Base-by-base conservation (phyloP, 169 alveolate genomes). In the Eimeria brunetti region DNA sequence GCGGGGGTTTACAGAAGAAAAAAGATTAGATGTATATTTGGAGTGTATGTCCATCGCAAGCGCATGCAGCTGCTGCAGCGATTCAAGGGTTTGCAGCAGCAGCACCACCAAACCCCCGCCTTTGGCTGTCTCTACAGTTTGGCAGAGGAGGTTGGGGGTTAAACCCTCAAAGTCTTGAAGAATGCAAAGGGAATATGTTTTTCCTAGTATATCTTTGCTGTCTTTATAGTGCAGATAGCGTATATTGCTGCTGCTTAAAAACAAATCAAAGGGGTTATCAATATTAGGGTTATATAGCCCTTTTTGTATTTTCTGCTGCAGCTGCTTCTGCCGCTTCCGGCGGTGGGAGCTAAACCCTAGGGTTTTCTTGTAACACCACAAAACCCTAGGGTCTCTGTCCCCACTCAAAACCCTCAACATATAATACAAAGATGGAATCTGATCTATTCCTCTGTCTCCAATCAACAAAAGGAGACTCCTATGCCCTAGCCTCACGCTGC, bases 281-380 rank as follows among this genome's bases (percentile, higher is more conserved):
- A 98, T 98, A 83, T 98, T 99, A 62, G 98, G 97, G 89, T 99
- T 99, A 83, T 98, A 98, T 49, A 97, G 97, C 0, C 99, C 99
- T 81, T 98, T 97, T 91, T 98, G 97, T 95, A 99, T 98, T 96
- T 97, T 97, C 88, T 99, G 98, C 96, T 99, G 98, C 89, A 99
- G 98, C 96, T 98, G 98, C 96, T 98, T 98, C 97, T 98, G 98
- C 69, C 99, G 98, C 97, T 99, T 99, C 96, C 98, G 97, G 73
- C 98, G 98, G 96, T 99, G 99, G 30, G 99, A 98, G 49, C 99
- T 97, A 97, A 99, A 99, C 76, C 99, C 99, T 38, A 99, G 96
- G 89, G 99, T 99, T 96, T 99, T 99, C 97, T 99, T 99, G 97
- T 99, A 99, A 97, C 99, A 99, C 99, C 99, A 99, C 36, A 99